Base-by-base conservation (phyloP, 345 rosid species). In the Lepidium africanum region DNA sequence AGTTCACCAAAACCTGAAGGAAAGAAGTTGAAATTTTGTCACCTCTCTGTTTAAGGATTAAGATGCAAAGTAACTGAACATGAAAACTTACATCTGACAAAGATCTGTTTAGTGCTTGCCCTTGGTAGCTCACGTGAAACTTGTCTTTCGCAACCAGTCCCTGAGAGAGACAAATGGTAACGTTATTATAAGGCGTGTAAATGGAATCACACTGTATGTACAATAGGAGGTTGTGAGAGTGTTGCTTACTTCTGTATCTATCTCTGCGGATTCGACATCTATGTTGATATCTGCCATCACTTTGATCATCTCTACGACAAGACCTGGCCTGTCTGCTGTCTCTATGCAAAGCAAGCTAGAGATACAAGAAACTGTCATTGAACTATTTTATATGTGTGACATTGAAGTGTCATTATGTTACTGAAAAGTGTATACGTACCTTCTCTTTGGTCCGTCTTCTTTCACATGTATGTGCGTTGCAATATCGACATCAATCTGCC, bases 321-420 rank as follows among this genome's bases (percentile, higher is more conserved):
- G 79, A 69, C 99, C 99, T 50, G 99, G 87, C 73, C 97, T 85
- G 82, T 94, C 99, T 9, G 97, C 93, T 64, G 97, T 91, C 85
- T 94, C 95, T 42, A 91, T 79, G 53, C 64, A 77, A 72, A 91
- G 92, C 87, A 87, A 72, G 83, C 99, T 94, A 85, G 41, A 45
- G 63, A 78, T 51, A 55, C 55, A 48, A 58, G 6, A 38, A 38
- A 38, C 52, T 47, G 21, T 3, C 2, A 43, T 5, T 8, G 27
- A 50, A 51, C n/a, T 15, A 48, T 35, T 6, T 59, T 59, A 9
- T 8, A 19, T 21, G 48, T 10, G 21, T 48, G 48, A 41, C 32
- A 30, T 23, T 16, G 5, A 21, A 21, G 64, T 59, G 41, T 45
- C 55, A 50, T 39, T 56, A 16, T 54, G 15, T 19, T 38, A 35